A percentile compares a stretch with the other conserved stretches of the same genome.
Evolutionary conservation across 768 basidiomycete species (phyloP).

Genomic region (Mrakia blollopis): DNA sequence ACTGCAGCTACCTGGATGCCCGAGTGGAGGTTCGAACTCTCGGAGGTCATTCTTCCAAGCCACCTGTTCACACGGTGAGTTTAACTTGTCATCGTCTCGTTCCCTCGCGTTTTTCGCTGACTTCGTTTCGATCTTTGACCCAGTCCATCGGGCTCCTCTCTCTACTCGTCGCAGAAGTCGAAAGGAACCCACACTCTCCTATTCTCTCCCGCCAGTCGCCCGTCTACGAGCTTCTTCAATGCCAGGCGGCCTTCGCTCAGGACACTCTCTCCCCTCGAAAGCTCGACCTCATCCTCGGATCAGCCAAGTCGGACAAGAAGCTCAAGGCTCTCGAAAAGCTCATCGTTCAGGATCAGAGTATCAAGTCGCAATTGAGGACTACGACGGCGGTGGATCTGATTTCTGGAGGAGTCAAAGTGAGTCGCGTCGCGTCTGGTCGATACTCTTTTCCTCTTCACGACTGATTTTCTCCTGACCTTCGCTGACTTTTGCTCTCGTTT

Average conservation of each 20-base stretch:
- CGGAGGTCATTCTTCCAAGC: slow-evolving; percentile 6
- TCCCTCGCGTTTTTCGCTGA: background rate
- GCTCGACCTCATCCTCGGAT: slow-evolving; percentile 2
- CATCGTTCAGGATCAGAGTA: background rate
- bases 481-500: background rate
- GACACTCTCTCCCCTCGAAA: background rate
- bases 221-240: slow-evolving; percentile 60
- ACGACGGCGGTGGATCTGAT: background rate
- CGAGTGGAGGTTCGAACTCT: background rate
- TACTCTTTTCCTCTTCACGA: no score
- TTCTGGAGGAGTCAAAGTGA: background rate
- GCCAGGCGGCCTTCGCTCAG: slow-evolving; percentile 54
- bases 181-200: slow-evolving; percentile 33
- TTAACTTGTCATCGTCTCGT: background rate
- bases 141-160: slow-evolving; percentile 40
- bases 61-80: slow-evolving; percentile 38
- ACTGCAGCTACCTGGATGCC: background rate
- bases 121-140: no score
- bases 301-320: background rate
- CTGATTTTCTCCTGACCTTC: background rate
- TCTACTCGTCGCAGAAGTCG: slow-evolving; percentile 39
- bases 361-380: background rate
- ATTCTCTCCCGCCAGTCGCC: slow-evolving; percentile 56
- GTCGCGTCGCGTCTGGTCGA: background rate
- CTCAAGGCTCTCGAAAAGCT: background rate